Conservation (phyloP, 2,329 filamentous ascomycete genomes). For the Monilinia fructigena region DNA sequence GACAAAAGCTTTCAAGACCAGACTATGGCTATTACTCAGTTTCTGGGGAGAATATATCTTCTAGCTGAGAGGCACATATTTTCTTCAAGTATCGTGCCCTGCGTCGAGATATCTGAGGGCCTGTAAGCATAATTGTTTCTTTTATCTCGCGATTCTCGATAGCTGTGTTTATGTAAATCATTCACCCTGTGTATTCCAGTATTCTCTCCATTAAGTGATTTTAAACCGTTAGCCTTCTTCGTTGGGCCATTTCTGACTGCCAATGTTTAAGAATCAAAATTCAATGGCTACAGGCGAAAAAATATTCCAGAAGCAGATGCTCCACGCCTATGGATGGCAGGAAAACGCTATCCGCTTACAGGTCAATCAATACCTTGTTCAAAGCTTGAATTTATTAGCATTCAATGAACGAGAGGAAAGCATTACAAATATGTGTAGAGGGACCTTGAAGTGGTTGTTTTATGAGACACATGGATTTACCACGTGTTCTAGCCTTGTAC, state of each 20-base stretch:
- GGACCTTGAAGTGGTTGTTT: slow-evolving; percentile 19
- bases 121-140: background rate
- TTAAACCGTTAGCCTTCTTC: background rate
- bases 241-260: background rate
- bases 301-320: background rate
- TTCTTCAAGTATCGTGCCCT: background rate
- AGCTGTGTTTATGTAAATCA: background rate
- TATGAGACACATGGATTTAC: slow-evolving; percentile 4
- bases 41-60: slow-evolving; percentile 4
- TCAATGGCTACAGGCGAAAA: background rate
- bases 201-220: too few relatives aligned
- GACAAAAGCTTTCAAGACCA: background rate
- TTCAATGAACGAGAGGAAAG: slow-evolving; percentile 16
- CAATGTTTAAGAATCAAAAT: background rate
- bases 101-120: background rate
- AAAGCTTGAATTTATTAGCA: slow-evolving; percentile 8
- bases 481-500: slow-evolving; percentile 12
- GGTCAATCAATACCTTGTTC: background rate
- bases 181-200: background rate
- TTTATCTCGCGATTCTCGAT: background rate
- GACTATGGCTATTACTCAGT: slow-evolving; percentile 3
- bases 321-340: background rate
- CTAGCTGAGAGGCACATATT: background rate
- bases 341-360: background rate
- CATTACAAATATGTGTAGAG: slow-evolving; percentile 16